Conservation (phyloP, 2,329 filamentous ascomycete genomes). For the Venturia pyrina region DNA sequence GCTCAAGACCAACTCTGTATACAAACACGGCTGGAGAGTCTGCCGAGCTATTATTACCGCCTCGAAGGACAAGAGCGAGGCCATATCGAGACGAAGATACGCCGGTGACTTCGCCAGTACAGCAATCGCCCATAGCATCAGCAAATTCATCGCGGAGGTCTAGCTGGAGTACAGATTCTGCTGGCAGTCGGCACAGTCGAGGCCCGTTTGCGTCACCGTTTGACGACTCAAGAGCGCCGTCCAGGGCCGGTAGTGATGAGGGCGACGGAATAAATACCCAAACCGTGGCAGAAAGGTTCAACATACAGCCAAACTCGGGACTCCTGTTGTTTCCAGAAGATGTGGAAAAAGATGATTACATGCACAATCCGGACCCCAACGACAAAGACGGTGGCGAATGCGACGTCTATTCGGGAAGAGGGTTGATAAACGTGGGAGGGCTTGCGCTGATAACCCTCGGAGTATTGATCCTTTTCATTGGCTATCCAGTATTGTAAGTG, state of each 20-base stretch:
- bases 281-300: conserved; percentile 64
- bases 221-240: conserved; percentile 49
- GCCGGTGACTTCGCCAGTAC: conserved; percentile 21
- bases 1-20: conserved; percentile 30
- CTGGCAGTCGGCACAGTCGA: conserved; percentile 42
- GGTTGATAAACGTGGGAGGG: conserved; percentile 54
- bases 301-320: conserved; percentile 57
- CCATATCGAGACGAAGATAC: conserved; percentile 44
- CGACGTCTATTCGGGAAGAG: conserved; percentile 55
- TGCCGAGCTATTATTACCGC: conserved; percentile 42
- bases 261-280: conserved; percentile 51
- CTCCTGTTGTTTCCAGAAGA: conserved; percentile 61
- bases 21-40: conserved; percentile 29
- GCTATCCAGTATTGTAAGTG: conserved; percentile 56
- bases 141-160: conserved; percentile 50
- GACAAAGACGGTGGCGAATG: conserved; percentile 54
- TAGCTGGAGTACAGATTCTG: conserved; percentile 52
- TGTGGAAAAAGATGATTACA: conserved; percentile 61
- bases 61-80: conserved; percentile 36
- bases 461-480: conserved; percentile 55
- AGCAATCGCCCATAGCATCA: conserved; percentile 20
- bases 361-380: conserved; percentile 60
- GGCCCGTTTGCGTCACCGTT: conserved; percentile 45
- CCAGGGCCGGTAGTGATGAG: conserved; percentile 52
- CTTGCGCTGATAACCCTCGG: conserved; percentile 50